phyloP scores from a whole-genome alignment of 2,329 filamentous ascomycete genomes.

The Trichophyton verrucosum region DNA sequence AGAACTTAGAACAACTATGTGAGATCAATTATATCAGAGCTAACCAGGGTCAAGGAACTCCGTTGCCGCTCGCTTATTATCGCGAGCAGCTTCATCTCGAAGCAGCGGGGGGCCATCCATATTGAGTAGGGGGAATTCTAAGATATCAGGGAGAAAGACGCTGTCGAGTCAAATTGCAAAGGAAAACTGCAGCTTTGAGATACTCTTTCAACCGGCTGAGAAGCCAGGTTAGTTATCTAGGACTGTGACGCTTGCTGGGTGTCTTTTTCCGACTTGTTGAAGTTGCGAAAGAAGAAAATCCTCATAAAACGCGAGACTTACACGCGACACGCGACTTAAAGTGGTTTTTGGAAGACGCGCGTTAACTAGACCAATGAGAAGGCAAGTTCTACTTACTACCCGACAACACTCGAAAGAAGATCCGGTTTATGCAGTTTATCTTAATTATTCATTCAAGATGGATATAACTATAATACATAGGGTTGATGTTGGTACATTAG shows the following conservation, averaged over 20 bases:
- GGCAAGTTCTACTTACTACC: neutral
- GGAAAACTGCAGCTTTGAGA: neutral
- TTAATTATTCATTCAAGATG: neutral
- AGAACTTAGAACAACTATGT: neutral
- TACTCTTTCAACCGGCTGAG: neutral
- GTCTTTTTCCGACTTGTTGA: neutral
- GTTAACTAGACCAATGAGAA: neutral
- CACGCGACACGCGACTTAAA: constrained; percentile 11
- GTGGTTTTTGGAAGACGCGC: constrained; percentile 13
- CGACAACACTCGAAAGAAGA: neutral
- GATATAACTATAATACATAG: constrained; percentile 4
- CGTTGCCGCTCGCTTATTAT: constrained; percentile 74
- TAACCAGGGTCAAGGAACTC: constrained; percentile 90
- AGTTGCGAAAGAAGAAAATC: neutral
- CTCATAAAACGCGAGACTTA: neutral
- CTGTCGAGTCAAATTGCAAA: neutral
- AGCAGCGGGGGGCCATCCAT: constrained; percentile 6
- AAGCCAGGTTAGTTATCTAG: neutral
- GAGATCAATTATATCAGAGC: constrained; percentile 22
- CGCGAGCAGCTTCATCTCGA: constrained; percentile 39
- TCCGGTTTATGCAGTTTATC: neutral
- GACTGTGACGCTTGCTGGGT: neutral
- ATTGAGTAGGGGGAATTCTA: neutral
- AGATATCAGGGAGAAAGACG: neutral
- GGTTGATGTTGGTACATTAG: neutral